Conservation (phyloP, 2,329 filamentous ascomycete genomes). For the Mariannaea elegans region DNA sequence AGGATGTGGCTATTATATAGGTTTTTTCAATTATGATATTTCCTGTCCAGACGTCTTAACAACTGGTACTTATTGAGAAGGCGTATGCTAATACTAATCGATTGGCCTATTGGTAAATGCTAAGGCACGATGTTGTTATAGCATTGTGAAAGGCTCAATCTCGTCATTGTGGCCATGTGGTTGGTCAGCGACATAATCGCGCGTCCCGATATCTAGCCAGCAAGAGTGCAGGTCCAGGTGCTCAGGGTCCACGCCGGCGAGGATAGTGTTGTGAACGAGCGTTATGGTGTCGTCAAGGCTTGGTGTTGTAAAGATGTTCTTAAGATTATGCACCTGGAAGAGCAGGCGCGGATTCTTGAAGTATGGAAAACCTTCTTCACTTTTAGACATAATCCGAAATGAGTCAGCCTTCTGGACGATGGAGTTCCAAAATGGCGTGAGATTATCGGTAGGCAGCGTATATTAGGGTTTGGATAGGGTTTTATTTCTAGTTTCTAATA, state of each 20-base stretch:
- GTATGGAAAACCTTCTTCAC: neutral
- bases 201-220: too few species aligned
- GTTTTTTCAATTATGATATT: too few species aligned
- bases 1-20: too few species aligned
- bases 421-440: too few species aligned
- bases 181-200: too few species aligned
- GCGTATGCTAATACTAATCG: neutral
- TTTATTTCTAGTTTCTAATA: too few species aligned
- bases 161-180: neutral
- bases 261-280: neutral
- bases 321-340: neutral
- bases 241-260: neutral
- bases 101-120: neutral
- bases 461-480: too few species aligned
- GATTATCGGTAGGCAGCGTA: too few species aligned
- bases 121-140: neutral
- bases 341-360: neutral
- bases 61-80: neutral
- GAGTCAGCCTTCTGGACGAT: too few species aligned
- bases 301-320: neutral
- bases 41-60: conserved; percentile 2
- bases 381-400: neutral
- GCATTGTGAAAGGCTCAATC: neutral
- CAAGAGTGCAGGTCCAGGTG: neutral
- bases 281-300: neutral